Percentiles rank a stretch among this genome's conserved stretches.
These are phyloP conservation scores for Lentinula sp. DNA, from an alignment of 768 basidiomycete species.

Conservation along the genomic window DNA sequence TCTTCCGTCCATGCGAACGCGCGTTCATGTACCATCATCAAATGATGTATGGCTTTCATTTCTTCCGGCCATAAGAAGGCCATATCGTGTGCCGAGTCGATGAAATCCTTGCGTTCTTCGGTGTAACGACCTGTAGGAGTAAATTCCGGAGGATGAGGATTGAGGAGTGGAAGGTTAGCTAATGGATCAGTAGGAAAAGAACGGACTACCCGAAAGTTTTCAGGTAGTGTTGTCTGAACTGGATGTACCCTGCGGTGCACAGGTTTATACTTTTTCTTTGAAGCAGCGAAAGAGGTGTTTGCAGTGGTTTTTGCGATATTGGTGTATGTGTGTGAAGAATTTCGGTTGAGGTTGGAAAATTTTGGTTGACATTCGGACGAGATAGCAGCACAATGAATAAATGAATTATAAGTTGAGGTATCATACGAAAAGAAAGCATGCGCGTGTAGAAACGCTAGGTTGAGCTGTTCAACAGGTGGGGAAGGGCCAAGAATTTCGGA, in stretches of 20 bases:
- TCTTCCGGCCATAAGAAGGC: background rate
- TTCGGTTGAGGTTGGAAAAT: too few relatives aligned
- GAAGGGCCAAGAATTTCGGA: background rate
- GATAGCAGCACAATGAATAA: background rate
- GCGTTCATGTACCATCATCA: constrained; percentile 5
- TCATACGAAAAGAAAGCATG: background rate
- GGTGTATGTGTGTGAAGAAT: too few relatives aligned
- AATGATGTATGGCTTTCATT: background rate
- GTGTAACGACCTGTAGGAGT: background rate
- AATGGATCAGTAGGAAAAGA: constrained; percentile 8
- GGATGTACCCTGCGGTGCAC: constrained; percentile 15
- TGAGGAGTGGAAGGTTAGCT: constrained; percentile 2
- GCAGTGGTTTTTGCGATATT: background rate
- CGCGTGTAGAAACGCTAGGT: background rate
- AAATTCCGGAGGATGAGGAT: constrained; percentile 1
- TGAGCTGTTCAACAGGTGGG: background rate
- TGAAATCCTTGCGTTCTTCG: background rate
- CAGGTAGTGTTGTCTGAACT: constrained; percentile 8
- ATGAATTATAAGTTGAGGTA: background rate
- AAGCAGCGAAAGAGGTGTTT: background rate
- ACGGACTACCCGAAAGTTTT: constrained; percentile 14
- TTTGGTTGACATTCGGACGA: too few relatives aligned
- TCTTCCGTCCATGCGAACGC: constrained; percentile 21
- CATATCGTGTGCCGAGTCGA: background rate
- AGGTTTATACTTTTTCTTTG: constrained; percentile 17